Evolutionary conservation across 257 asterid genomes (phyloP).

Genomic region (Rauvolfia tetraphylla): DNA sequence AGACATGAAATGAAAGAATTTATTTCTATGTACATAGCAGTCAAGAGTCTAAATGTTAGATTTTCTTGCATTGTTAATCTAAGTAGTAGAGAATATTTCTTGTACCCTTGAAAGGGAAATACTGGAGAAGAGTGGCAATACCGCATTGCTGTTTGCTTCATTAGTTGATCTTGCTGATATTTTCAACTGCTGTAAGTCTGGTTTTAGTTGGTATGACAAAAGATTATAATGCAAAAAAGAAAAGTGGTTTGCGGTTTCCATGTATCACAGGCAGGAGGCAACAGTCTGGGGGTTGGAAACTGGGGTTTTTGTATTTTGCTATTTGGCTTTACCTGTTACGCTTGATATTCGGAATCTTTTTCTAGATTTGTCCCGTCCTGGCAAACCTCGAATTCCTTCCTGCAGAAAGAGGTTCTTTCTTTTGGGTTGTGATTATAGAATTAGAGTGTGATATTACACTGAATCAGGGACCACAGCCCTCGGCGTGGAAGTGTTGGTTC

Average conservation of each 20-base stretch:
- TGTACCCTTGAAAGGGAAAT: neutral
- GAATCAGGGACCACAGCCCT: neutral
- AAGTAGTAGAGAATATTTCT: neutral
- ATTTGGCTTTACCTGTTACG: neutral
- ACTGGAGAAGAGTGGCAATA: neutral
- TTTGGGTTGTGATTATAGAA: neutral
- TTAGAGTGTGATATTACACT: neutral
- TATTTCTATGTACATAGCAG: neutral
- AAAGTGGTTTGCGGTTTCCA: neutral
- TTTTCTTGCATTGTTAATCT: neutral
- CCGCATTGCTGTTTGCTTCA: neutral
- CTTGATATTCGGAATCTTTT: neutral
- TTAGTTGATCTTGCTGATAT: neutral
- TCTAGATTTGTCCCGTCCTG: neutral
- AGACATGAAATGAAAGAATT: neutral
- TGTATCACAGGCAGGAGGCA: neutral
- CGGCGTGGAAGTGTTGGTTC: neutral
- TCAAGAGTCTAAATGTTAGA: neutral
- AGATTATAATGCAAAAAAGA: neutral
- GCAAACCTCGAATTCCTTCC: neutral
- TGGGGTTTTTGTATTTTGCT: neutral
- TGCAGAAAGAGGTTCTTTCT: neutral
- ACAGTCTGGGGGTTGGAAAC: neutral
- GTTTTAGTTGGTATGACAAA: neutral
- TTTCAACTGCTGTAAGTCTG: neutral